A percentile compares a stretch with the other conserved stretches of the same genome.
Evolutionary conservation across 805 yeast species (phyloP).

Genomic region (Suhomyces canberraensis): DNA sequence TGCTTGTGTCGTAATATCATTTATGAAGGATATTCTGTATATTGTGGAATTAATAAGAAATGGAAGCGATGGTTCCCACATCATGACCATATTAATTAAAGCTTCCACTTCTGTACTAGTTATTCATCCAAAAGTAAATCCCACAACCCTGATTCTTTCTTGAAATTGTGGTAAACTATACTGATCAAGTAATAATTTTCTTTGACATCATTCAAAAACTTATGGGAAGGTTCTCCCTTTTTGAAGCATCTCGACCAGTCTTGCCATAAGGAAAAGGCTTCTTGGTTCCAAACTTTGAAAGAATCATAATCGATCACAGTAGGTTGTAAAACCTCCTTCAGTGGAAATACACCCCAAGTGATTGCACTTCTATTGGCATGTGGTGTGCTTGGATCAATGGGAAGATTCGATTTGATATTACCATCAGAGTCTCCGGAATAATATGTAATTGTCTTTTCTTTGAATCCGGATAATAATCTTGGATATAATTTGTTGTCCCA

Average conservation of each 20-base stretch:
- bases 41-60: no score
- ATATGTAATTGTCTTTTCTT: slow-evolving; percentile 58
- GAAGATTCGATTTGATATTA: slow-evolving; percentile 58
- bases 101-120: slow-evolving; percentile 13
- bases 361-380: slow-evolving; percentile 66
- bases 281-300: slow-evolving; percentile 94
- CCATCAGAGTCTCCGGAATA: slow-evolving; percentile 68
- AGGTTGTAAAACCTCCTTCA: slow-evolving; percentile 84
- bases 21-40: no score
- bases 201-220: slow-evolving; percentile 59
- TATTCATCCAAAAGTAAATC: slow-evolving; percentile 45
- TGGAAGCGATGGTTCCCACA: no score
- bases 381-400: slow-evolving; percentile 22
- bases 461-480: slow-evolving; percentile 37
- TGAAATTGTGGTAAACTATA: slow-evolving; percentile 80
- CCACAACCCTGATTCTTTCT: slow-evolving; percentile 76
- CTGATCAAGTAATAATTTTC: slow-evolving; percentile 75
- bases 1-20: no score
- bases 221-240: slow-evolving; percentile 50
- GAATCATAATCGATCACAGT: slow-evolving; percentile 91
- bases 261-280: slow-evolving; percentile 84
- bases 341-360: slow-evolving; percentile 97
- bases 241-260: slow-evolving; percentile 89
- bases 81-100: no score
- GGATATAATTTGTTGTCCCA: slow-evolving; percentile 63